Evolutionary conservation across 2,329 filamentous ascomycete species (phyloP).

Genomic region (Cercospora brassicicola): DNA sequence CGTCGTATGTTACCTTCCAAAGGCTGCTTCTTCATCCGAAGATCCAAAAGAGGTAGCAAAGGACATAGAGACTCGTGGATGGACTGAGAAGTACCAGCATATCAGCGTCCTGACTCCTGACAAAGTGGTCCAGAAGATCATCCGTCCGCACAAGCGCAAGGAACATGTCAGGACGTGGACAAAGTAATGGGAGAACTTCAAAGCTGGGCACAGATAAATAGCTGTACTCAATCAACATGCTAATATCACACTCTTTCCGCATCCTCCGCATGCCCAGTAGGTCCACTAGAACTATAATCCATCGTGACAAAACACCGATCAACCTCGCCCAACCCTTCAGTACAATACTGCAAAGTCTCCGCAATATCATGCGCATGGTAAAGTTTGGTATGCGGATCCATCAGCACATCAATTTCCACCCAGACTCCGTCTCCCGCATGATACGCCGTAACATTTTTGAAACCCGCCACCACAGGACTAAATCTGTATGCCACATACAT

Average conservation of each 20-base stretch:
- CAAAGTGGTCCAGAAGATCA: constrained; percentile 1
- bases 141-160: not conserved
- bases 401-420: constrained; percentile 62
- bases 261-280: constrained; percentile 44
- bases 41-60: constrained; percentile 4
- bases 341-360: constrained; percentile 64
- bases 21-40: constrained; percentile 1
- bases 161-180: not conserved
- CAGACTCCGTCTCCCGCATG: constrained; percentile 64
- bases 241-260: constrained; percentile 23
- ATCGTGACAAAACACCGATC: constrained; percentile 55
- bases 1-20: constrained; percentile 32
- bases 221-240: not conserved
- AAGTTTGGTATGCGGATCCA: constrained; percentile 56
- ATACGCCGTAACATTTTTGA: constrained; percentile 52
- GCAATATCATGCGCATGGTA: constrained; percentile 59
- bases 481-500: constrained; percentile 58
- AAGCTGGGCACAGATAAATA: not conserved
- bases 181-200: not conserved
- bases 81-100: constrained; percentile 33
- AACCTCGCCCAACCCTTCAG: constrained; percentile 56
- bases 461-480: constrained; percentile 39
- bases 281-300: constrained; percentile 48
- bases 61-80: constrained; percentile 28
- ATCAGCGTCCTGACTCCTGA: constrained; percentile 28